Conservation (phyloP, 2,329 filamentous ascomycete species). For the Fusarium robinianum region DNA sequence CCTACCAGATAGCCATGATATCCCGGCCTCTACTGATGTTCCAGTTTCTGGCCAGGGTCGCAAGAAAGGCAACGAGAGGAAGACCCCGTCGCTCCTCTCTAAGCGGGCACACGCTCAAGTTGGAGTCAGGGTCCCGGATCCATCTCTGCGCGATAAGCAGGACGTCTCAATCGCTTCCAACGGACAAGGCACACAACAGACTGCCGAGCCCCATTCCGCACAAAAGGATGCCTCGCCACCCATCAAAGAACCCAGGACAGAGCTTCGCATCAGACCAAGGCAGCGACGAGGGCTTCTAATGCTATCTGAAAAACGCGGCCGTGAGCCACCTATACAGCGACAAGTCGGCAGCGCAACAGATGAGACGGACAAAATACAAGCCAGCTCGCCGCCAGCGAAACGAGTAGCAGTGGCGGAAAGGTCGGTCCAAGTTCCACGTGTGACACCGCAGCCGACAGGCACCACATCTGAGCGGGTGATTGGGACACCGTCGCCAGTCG, state of each 20-base stretch:
- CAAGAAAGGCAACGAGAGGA: too few relatives aligned
- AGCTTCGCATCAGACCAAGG: slow-evolving; percentile 52
- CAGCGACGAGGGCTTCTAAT: slow-evolving; percentile 55
- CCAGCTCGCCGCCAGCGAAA: too few relatives aligned
- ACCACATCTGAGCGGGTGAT: too few relatives aligned
- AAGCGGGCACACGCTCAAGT: not conserved
- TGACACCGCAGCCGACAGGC: too few relatives aligned
- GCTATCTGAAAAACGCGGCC: slow-evolving; percentile 44
- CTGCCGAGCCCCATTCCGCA: not conserved
- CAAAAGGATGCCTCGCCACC: not conserved
- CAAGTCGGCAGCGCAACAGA: not conserved
- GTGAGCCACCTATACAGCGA: slow-evolving; percentile 1
- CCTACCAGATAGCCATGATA: too few relatives aligned
- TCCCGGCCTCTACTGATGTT: too few relatives aligned
- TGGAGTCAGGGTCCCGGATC: too few relatives aligned
- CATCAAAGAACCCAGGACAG: slow-evolving; percentile 45
- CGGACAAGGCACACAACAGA: slow-evolving; percentile 2
- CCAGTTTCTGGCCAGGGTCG: too few relatives aligned
- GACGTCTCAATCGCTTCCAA: not conserved
- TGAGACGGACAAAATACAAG: not conserved
- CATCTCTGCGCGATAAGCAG: not conserved
- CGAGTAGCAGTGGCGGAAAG: too few relatives aligned
- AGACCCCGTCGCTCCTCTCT: too few relatives aligned
- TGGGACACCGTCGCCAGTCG: too few relatives aligned
- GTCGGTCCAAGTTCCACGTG: too few relatives aligned